Conservation (phyloP, 2,329 filamentous ascomycete genomes). For the Karstenula rhodostoma region DNA sequence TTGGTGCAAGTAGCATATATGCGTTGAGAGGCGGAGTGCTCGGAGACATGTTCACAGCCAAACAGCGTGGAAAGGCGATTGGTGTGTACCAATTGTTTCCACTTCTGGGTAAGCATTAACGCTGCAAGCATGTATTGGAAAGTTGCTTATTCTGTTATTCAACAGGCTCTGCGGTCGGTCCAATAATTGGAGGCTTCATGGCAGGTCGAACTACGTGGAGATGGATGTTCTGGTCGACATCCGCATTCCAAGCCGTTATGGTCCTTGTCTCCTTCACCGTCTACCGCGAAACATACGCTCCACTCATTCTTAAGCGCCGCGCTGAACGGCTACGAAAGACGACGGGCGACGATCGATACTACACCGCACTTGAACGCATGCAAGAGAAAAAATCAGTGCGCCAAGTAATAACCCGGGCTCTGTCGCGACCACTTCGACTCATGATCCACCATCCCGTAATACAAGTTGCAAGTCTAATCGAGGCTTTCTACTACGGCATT, state of each 20-base stretch:
- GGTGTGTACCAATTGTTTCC: conserved; percentile 35
- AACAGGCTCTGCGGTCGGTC: conserved; percentile 21
- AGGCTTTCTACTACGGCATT: conserved; percentile 45
- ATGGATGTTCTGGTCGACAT: conserved; percentile 42
- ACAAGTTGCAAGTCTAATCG: conserved; percentile 50
- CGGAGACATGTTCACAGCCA: conserved; percentile 35
- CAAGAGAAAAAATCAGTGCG: conserved; percentile 15
- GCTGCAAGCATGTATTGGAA: not conserved
- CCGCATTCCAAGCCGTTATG: conserved; percentile 37
- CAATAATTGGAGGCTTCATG: conserved; percentile 42
- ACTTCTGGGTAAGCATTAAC: conserved; percentile 16
- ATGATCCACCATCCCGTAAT: conserved; percentile 64
- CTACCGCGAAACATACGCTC: conserved; percentile 56
- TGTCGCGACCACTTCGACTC: conserved; percentile 63
- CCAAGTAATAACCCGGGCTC: conserved; percentile 54
- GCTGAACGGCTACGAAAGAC: conserved; percentile 51
- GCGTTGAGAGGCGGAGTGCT: conserved; percentile 33
- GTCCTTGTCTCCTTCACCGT: conserved; percentile 45
- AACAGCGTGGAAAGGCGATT: conserved; percentile 32
- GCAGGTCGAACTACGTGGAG: conserved; percentile 35
- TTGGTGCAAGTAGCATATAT: conserved; percentile 37
- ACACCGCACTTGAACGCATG: conserved; percentile 42
- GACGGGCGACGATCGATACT: conserved; percentile 72
- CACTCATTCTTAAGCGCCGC: conserved; percentile 51
- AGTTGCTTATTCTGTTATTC: not conserved